A percentile compares a stretch with the other conserved stretches of the same genome.
Evolutionary conservation across 1,284 basidiomycete genomes (phyloP).

Genomic region (Apiotrichum domesticum): DNA sequence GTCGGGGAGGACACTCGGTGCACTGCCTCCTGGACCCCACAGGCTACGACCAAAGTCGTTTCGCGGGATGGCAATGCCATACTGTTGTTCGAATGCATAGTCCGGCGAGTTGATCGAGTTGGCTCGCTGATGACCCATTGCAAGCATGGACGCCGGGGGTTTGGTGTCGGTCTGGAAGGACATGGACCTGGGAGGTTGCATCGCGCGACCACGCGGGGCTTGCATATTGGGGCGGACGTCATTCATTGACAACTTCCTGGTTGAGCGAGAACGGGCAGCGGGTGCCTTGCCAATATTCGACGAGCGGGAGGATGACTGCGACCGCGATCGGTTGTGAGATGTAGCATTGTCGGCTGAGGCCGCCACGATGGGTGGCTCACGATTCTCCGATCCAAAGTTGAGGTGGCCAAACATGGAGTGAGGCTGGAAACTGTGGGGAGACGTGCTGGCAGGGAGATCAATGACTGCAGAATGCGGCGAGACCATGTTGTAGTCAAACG

Average conservation of each 20-base stretch:
- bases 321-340: constrained; percentile 26
- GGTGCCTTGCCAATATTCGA: constrained; percentile 34
- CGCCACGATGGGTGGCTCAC: constrained; percentile 29
- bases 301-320: constrained; percentile 29
- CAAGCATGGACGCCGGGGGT: constrained; percentile 7
- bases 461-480: constrained; percentile 22
- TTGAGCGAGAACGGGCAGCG: constrained; percentile 19
- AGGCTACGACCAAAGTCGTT: constrained; percentile 11
- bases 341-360: constrained; percentile 4
- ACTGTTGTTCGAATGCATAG: constrained; percentile 13
- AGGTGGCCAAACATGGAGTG: constrained; percentile 28
- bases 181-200: constrained; percentile 18
- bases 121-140: constrained; percentile 7
- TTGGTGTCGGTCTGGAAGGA: constrained; percentile 18
- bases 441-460: constrained; percentile 13
- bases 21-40: constrained; percentile 19
- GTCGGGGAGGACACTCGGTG: constrained; percentile 22
- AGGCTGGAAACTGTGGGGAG: constrained; percentile 27
- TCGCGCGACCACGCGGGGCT: constrained; percentile 9
- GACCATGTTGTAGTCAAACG: constrained; percentile 33
- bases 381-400: constrained; percentile 33
- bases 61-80: constrained; percentile 28
- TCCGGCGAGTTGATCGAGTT: constrained; percentile 14
- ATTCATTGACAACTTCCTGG: constrained; percentile 36
- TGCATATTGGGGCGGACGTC: constrained; percentile 24